Conservation (phyloP, 306 rosid species). For the Prinsepia uniflora region DNA sequence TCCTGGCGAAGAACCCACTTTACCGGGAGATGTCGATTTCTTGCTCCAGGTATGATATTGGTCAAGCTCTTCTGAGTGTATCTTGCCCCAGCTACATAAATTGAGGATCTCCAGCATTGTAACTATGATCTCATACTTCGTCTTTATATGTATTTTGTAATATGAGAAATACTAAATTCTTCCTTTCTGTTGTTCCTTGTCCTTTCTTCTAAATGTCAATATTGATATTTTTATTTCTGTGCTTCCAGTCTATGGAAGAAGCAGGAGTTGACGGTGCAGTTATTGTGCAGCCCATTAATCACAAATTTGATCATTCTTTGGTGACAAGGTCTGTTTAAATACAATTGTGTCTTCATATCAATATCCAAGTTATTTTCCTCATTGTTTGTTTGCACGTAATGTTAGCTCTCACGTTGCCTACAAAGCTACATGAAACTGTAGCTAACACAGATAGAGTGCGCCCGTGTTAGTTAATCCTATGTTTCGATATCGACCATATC, state of each 20-base stretch:
- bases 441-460: background rate
- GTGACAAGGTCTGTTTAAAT: slow-evolving; percentile 63
- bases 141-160: background rate
- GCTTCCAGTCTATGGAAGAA: slow-evolving; percentile 69
- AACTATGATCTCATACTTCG: background rate
- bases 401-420: background rate
- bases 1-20: slow-evolving; percentile 74
- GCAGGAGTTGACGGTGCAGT: slow-evolving; percentile 86
- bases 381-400: background rate
- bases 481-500: background rate
- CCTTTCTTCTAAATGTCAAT: background rate
- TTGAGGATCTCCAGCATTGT: background rate
- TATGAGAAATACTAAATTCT: background rate
- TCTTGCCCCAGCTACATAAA: background rate
- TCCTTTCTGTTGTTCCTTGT: background rate
- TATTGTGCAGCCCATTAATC: slow-evolving; percentile 90
- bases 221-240: background rate
- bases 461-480: background rate
- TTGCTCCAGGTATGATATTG: slow-evolving; percentile 56
- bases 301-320: slow-evolving; percentile 77
- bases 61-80: background rate
- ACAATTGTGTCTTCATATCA: background rate
- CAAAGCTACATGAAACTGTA: slow-evolving; percentile 10
- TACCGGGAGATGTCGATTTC: slow-evolving; percentile 61
- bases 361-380: background rate